These are phyloP conservation scores for Brassica nigra DNA, from an alignment of 345 rosid genomes.

Conservation along the genomic window DNA sequence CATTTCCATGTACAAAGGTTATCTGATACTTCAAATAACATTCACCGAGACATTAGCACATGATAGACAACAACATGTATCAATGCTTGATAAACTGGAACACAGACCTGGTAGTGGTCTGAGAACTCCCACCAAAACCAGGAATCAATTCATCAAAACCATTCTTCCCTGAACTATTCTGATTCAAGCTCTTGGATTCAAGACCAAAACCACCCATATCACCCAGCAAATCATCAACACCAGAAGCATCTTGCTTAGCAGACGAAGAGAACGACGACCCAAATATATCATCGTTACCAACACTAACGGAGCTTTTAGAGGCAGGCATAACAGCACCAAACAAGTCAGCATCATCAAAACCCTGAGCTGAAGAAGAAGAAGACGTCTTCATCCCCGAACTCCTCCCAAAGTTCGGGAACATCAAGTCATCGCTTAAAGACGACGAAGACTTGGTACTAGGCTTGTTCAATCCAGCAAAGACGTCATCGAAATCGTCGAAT, in stretches of 20 bases:
- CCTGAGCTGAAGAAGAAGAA: slow-evolving; percentile 40
- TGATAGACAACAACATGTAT: neutral
- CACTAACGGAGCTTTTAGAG: slow-evolving; percentile 41
- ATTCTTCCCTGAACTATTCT: slow-evolving; percentile 25
- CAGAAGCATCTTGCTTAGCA: slow-evolving; percentile 40
- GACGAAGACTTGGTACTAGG: slow-evolving; percentile 39
- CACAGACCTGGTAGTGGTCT: slow-evolving; percentile 53
- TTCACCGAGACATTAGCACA: neutral
- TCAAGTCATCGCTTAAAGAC: slow-evolving; percentile 44
- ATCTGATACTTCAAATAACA: neutral
- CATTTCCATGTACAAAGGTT: neutral
- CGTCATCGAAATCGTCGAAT: slow-evolving; percentile 47
- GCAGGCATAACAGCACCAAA: slow-evolving; percentile 57
- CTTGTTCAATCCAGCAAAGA: slow-evolving; percentile 51
- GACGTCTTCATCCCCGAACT: slow-evolving; percentile 28
- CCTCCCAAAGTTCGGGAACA: slow-evolving; percentile 45
- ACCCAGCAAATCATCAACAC: slow-evolving; percentile 61
- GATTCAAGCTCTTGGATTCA: slow-evolving; percentile 32
- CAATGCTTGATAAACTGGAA: neutral
- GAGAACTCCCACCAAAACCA: slow-evolving; percentile 62
- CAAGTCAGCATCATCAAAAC: slow-evolving; percentile 48
- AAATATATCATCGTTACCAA: slow-evolving; percentile 44
- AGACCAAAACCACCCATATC: slow-evolving; percentile 43
- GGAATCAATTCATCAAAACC: slow-evolving; percentile 71
- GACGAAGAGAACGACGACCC: slow-evolving; percentile 57